A percentile compares a stretch with the other conserved stretches of the same genome.
phyloP scores from a whole-genome alignment of 495 filamentous ascomycete genomes.

The Xylaria longipes region DNA sequence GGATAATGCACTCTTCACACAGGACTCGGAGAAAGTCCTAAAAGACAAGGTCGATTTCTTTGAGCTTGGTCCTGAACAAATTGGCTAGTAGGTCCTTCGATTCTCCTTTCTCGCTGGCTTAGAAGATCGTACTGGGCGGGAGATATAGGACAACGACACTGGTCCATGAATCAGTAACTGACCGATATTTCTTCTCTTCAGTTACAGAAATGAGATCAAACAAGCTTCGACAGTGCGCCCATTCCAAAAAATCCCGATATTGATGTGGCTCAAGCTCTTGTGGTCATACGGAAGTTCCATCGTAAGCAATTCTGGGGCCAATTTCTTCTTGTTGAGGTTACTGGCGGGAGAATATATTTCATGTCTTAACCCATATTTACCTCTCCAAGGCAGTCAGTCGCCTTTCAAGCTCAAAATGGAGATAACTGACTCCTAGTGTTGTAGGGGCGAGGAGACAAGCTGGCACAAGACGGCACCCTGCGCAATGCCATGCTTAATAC shows the following conservation, averaged over 20 bases:
- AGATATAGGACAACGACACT: neutral
- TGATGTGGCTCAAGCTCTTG: constrained; percentile 27
- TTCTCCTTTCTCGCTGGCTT: neutral
- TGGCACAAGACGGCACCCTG: constrained; percentile 28
- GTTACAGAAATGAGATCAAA: constrained; percentile 22
- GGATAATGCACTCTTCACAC: constrained; percentile 35
- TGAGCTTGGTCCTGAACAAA: constrained; percentile 29
- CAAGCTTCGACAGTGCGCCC: constrained; percentile 28
- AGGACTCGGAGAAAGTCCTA: constrained; percentile 27
- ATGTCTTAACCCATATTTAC: neutral
- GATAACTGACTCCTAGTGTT: neutral
- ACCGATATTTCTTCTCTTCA: constrained; percentile 13
- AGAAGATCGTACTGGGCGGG: neutral
- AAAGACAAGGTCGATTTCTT: constrained; percentile 32
- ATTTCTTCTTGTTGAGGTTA: neutral
- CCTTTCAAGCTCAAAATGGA: neutral
- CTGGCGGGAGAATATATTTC: neutral
- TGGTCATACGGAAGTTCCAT: constrained; percentile 33
- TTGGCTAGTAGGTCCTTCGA: constrained; percentile 33
- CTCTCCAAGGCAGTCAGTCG: neutral
- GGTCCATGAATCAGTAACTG: neutral
- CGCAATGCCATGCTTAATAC: constrained; percentile 22
- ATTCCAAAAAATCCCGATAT: constrained; percentile 28
- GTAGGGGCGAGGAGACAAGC: constrained; percentile 23
- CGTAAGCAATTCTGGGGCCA: neutral